Percentiles rank a stretch among this genome's conserved stretches.
Conservation (phyloP, 1,284 basidiomycete species). For the Tilletia indica region DNA sequence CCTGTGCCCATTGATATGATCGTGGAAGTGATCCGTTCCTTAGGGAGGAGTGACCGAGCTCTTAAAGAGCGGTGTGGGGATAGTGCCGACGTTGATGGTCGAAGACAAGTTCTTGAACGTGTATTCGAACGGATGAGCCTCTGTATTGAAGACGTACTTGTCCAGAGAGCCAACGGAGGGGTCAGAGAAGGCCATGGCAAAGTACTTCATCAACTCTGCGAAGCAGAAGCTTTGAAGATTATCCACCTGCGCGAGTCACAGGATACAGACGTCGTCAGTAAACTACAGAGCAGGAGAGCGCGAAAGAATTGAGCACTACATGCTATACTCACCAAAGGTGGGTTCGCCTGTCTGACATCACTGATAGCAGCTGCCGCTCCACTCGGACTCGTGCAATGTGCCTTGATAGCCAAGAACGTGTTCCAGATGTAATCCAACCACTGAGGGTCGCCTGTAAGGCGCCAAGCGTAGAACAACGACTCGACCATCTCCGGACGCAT, state of each 20-base stretch:
- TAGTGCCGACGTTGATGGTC: not conserved
- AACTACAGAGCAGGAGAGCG: no score
- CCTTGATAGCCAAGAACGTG: conserved; percentile 13
- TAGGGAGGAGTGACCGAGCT: not conserved
- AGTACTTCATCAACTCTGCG: conserved; percentile 49
- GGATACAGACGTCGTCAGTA: no score
- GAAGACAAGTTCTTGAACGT: not conserved
- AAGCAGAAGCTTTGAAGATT: conserved; percentile 44
- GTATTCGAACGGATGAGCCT: conserved; percentile 45
- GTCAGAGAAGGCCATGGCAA: conserved; percentile 47
- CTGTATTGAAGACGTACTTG: conserved; percentile 49
- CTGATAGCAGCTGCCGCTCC: conserved; percentile 33
- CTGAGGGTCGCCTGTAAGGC: conserved; percentile 40
- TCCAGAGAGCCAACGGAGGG: conserved; percentile 32
- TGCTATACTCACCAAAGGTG: not conserved
- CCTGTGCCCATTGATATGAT: no score
- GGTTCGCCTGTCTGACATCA: conserved; percentile 28
- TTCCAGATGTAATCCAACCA: conserved; percentile 24
- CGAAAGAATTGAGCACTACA: no score
- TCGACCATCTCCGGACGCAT: conserved; percentile 50
- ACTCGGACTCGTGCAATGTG: conserved; percentile 20
- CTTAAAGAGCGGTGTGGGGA: conserved; percentile 13
- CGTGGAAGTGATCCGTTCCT: no score
- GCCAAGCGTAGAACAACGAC: conserved; percentile 40
- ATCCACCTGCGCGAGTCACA: conserved; percentile 27